These are phyloP conservation scores for Fusarium penzigii DNA, from an alignment of 2,329 filamentous ascomycete species.

Conservation along the genomic window DNA sequence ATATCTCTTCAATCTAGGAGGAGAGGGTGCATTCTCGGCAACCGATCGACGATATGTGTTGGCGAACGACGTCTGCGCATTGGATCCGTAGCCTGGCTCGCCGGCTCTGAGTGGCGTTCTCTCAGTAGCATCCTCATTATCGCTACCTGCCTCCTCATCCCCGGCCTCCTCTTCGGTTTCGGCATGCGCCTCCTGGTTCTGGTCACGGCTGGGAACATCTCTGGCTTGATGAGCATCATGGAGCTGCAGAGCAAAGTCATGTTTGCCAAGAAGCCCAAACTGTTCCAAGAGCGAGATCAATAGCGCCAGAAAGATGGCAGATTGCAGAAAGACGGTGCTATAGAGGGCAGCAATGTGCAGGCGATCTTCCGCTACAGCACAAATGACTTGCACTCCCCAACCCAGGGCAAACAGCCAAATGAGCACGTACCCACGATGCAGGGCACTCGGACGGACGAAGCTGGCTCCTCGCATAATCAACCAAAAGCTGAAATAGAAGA, in stretches of 20 bases:
- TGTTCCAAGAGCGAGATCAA: constrained; percentile 78
- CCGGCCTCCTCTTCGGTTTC: constrained; percentile 24
- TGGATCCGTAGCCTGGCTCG: constrained; percentile 37
- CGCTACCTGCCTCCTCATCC: constrained; percentile 17
- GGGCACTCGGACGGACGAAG: constrained; percentile 78
- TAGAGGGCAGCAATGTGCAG: constrained; percentile 76
- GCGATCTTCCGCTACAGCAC: constrained; percentile 76
- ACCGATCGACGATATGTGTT: constrained; percentile 56
- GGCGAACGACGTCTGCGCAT: constrained; percentile 52
- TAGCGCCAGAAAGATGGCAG: constrained; percentile 71
- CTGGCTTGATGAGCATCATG: constrained; percentile 50
- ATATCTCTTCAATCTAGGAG: constrained; percentile 25
- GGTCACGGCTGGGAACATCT: constrained; percentile 35
- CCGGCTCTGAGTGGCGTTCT: constrained; percentile 53
- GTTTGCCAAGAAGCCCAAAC: constrained; percentile 72
- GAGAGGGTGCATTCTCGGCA: constrained; percentile 27
- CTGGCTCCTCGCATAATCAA: constrained; percentile 77
- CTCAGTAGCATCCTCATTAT: constrained; percentile 46
- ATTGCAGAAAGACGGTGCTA: constrained; percentile 77
- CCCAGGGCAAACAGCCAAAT: constrained; percentile 81
- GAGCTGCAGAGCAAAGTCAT: constrained; percentile 64
- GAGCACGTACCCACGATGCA: constrained; percentile 78
- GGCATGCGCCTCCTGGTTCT: constrained; percentile 12
- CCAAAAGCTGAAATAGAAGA: constrained; percentile 83
- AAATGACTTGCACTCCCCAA: constrained; percentile 71